Evolutionary conservation across 352 stramenopile genomes (phyloP).

Genomic region (Plasmopara viticola): DNA sequence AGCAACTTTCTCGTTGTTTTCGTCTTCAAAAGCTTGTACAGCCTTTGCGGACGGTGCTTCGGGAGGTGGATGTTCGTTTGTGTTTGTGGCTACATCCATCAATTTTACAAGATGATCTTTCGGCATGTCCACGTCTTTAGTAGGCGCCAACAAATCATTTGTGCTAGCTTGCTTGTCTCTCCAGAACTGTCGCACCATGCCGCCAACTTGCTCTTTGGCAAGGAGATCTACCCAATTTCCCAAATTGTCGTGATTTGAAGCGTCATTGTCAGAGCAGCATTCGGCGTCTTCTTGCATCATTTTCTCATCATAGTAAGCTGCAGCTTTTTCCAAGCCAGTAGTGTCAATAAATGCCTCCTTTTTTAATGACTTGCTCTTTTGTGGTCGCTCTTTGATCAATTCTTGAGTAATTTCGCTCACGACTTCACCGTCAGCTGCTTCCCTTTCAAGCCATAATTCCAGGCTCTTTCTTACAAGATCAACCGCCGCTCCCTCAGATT

Average conservation of each 20-base stretch:
- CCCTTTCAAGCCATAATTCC: conserved; percentile 24
- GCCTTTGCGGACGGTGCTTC: conserved; percentile 21
- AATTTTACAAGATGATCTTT: conserved; percentile 1
- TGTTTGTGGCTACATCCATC: conserved; percentile 30
- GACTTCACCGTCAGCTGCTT: conserved; percentile 25
- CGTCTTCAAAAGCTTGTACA: conserved; percentile 14
- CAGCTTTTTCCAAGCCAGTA: conserved; percentile 32
- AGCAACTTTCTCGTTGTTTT: conserved; percentile 2
- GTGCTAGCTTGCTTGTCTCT: conserved; percentile 22
- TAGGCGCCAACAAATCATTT: not conserved
- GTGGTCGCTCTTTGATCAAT: conserved; percentile 27
- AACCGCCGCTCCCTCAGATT: not conserved
- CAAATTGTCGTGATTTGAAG: conserved; percentile 8
- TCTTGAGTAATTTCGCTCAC: conserved; percentile 33
- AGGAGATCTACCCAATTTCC: conserved; percentile 31
- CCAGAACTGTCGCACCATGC: conserved; percentile 38
- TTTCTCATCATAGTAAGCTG: conserved; percentile 32
- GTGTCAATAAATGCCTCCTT: conserved; percentile 13
- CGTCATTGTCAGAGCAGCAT: conserved; percentile 1
- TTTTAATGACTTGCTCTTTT: not conserved
- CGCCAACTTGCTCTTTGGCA: conserved; percentile 41
- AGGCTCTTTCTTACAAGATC: conserved; percentile 24
- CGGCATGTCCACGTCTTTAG: not conserved
- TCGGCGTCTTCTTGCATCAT: not conserved
- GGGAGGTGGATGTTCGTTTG: conserved; percentile 15